phyloP scores from a whole-genome alignment of 768 basidiomycete species.

The Xerocomus spinulosus region DNA sequence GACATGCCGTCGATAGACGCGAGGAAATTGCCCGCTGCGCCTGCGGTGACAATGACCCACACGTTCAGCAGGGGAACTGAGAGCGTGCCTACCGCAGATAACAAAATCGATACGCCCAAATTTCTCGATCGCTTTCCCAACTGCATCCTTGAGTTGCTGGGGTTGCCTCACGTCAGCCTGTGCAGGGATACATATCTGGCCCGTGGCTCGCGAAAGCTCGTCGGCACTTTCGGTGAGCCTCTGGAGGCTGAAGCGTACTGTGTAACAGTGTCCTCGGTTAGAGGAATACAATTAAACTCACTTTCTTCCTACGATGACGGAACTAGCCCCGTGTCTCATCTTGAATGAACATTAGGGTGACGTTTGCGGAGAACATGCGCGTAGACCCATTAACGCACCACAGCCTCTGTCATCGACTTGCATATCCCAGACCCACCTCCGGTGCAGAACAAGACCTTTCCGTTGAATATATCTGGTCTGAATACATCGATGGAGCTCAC shows the following conservation, averaged over 20 bases:
- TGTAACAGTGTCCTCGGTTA: conserved; percentile 1
- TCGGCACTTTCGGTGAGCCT: conserved; percentile 65
- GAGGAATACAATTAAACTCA: conserved; percentile 41
- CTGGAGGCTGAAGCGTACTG: conserved; percentile 48
- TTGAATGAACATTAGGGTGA: conserved; percentile 25
- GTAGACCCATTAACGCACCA: conserved; percentile 46
- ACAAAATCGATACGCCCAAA: conserved; percentile 94
- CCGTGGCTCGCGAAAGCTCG: conserved; percentile 67
- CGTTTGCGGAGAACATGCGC: background rate
- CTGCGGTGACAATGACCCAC: conserved; percentile 34
- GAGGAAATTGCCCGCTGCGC: conserved; percentile 95
- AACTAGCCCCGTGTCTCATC: conserved; percentile 82
- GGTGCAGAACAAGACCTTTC: conserved; percentile 87
- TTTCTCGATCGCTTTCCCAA: conserved; percentile 62
- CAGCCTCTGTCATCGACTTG: conserved; percentile 76
- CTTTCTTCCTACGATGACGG: conserved; percentile 86
- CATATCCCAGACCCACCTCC: conserved; percentile 94
- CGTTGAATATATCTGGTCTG: conserved; percentile 77
- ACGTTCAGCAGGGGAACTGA: background rate
- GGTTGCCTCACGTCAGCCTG: conserved; percentile 84
- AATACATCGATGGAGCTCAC: conserved; percentile 61
- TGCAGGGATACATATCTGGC: conserved; percentile 62
- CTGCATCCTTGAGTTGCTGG: conserved; percentile 68
- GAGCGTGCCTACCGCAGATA: conserved; percentile 65
- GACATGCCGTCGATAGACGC: conserved; percentile 80